A percentile compares a stretch with the other conserved stretches of the same genome.
phyloP scores from a whole-genome alignment of 2,329 filamentous ascomycete genomes.

The Raffaelea arxii region DNA sequence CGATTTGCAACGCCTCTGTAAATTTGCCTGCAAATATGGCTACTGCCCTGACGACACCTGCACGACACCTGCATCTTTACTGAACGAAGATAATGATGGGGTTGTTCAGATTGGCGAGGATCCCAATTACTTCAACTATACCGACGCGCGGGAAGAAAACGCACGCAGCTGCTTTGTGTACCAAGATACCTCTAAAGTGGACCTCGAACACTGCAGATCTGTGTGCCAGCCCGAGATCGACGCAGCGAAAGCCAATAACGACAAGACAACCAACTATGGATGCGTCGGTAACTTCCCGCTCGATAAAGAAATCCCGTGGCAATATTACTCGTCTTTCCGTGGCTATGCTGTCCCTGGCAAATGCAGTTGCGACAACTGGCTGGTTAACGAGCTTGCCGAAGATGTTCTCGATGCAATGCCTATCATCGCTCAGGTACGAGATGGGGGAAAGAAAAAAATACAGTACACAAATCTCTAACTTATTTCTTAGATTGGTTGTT shows the following conservation, averaged over 20 bases:
- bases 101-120: too few species aligned
- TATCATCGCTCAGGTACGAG: constrained; percentile 10
- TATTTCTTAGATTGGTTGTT: constrained; percentile 4
- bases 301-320: constrained; percentile 7
- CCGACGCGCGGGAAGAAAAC: too few species aligned
- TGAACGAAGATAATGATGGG: too few species aligned
- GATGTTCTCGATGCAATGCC: constrained; percentile 8
- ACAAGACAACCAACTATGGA: constrained; percentile 9
- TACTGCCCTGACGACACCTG: constrained; percentile 12
- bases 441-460: neutral
- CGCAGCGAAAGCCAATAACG: constrained; percentile 2
- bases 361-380: constrained; percentile 10
- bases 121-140: too few species aligned
- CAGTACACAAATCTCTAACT: neutral
- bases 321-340: neutral
- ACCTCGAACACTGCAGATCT: too few species aligned
- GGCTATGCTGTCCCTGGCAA: neutral
- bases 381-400: constrained; percentile 8
- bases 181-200: too few species aligned
- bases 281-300: constrained; percentile 9
- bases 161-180: too few species aligned
- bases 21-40: constrained; percentile 13
- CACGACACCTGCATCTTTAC: too few species aligned
- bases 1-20: constrained; percentile 13
- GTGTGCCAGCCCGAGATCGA: constrained; percentile 4